phyloP scores from a whole-genome alignment of 129 eudicot genomes.

The Lactuca saligna region DNA sequence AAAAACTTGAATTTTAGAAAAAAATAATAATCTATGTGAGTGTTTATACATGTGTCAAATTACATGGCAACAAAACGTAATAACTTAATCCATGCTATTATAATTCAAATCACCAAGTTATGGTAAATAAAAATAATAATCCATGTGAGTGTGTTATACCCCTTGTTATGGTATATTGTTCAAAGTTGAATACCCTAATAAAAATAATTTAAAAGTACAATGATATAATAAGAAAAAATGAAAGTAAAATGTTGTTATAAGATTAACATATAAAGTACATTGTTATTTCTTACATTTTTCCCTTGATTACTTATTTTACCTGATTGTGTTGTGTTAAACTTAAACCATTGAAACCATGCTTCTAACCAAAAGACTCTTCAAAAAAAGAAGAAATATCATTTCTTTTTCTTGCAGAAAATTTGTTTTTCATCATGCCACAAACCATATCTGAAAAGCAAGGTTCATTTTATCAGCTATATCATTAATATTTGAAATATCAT shows the following conservation, averaged over 20 bases:
- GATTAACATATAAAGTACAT: background rate
- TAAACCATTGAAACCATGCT: conserved; percentile 98
- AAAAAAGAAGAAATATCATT: conserved; percentile 56
- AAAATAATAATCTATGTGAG: too few relatives aligned
- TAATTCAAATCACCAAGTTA: too few relatives aligned
- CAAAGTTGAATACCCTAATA: background rate
- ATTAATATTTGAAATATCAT: conserved; percentile 38
- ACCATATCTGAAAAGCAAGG: conserved; percentile 57
- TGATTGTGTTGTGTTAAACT: conserved; percentile 68
- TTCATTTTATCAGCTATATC: background rate
- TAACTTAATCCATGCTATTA: too few relatives aligned
- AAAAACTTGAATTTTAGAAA: too few relatives aligned
- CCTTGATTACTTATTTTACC: conserved; percentile 32
- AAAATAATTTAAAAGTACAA: background rate
- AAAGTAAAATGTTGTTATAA: background rate
- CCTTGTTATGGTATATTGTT: background rate
- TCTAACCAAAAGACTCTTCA: conserved; percentile 78
- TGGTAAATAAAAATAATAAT: too few relatives aligned
- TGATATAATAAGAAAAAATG: too few relatives aligned
- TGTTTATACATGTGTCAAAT: too few relatives aligned
- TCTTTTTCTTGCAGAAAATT: conserved; percentile 49
- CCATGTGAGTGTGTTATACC: too few relatives aligned
- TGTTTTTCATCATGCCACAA: conserved; percentile 57
- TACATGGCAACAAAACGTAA: too few relatives aligned
- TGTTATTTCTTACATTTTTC: background rate